Evolutionary conservation across 2,329 filamentous ascomycete genomes (phyloP).

Genomic region (Phialophora verrucosa): DNA sequence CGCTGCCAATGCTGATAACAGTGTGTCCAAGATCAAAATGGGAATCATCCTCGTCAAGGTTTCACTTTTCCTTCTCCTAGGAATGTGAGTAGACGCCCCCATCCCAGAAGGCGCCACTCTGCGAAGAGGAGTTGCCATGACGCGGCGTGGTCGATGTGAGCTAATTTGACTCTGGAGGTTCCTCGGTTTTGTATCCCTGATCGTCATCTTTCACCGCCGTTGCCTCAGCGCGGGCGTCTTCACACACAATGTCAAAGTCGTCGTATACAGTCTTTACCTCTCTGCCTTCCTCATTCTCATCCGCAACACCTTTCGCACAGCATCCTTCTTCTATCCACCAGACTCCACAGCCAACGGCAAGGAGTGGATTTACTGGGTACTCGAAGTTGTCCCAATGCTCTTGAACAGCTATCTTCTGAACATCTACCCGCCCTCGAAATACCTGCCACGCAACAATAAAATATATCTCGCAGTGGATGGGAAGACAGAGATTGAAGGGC

Average conservation of each 20-base stretch:
- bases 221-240: conserved; percentile 50
- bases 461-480: conserved; percentile 60
- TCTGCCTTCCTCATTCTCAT: conserved; percentile 47
- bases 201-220: conserved; percentile 54
- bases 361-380: conserved; percentile 62
- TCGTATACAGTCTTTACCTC: conserved; percentile 53
- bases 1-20: conserved; percentile 38
- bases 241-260: conserved; percentile 49
- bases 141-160: background rate
- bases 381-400: conserved; percentile 60
- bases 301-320: conserved; percentile 59
- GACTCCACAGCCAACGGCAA: conserved; percentile 46
- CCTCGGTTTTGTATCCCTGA: conserved; percentile 55
- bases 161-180: conserved; percentile 42
- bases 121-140: background rate
- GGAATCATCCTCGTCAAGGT: conserved; percentile 57
- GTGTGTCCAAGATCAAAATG: conserved; percentile 46
- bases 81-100: conserved; percentile 40
- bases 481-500: conserved; percentile 57
- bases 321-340: conserved; percentile 53
- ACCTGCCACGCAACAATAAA: conserved; percentile 57
- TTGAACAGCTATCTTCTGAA: conserved; percentile 59
- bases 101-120: background rate
- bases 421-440: conserved; percentile 57
- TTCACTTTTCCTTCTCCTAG: conserved; percentile 58